phyloP scores from a whole-genome alignment of 352 stramenopile species.

The Pythium dissotocum region DNA sequence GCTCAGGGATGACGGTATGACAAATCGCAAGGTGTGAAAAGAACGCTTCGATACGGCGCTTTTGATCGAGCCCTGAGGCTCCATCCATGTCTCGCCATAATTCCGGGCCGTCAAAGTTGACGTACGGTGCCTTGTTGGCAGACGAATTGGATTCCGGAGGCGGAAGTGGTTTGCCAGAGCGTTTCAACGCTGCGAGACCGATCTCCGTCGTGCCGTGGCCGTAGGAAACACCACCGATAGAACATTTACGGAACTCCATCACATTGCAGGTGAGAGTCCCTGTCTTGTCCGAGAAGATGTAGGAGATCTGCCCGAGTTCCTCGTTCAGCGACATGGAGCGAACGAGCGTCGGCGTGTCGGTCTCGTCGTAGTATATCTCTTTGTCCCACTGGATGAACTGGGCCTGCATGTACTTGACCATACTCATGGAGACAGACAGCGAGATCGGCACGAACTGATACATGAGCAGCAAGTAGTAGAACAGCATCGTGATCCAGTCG shows the following conservation, averaged over 20 bases:
- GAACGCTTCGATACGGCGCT: conserved; percentile 72
- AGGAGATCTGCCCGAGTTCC: conserved; percentile 96
- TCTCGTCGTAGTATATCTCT: conserved; percentile 92
- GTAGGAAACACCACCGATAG: conserved; percentile 89
- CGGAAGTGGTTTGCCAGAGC: conserved; percentile 58
- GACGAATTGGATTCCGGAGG: conserved; percentile 26
- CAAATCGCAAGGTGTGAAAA: conserved; percentile 88
- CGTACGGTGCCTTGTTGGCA: conserved; percentile 46
- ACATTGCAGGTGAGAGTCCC: conserved; percentile 99
- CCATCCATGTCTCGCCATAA: conserved; percentile 69
- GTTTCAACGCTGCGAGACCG: conserved; percentile 63
- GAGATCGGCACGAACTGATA: conserved; percentile 98
- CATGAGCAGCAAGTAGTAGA: conserved; percentile 95
- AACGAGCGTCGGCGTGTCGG: conserved; percentile 89
- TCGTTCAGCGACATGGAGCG: conserved; percentile 94
- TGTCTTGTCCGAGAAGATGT: conserved; percentile 99
- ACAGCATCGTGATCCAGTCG: conserved; percentile 85
- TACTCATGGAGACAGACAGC: conserved; percentile 96
- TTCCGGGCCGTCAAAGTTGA: conserved; percentile 79
- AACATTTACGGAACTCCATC: conserved; percentile 97
- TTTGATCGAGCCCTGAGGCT: conserved; percentile 44
- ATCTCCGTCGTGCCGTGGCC: conserved; percentile 86
- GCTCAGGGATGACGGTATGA: conserved; percentile 98
- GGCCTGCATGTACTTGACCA: conserved; percentile 94
- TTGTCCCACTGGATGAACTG: conserved; percentile 94